phyloP scores from a whole-genome alignment of 768 basidiomycete genomes.

The Obba rivulosa region DNA sequence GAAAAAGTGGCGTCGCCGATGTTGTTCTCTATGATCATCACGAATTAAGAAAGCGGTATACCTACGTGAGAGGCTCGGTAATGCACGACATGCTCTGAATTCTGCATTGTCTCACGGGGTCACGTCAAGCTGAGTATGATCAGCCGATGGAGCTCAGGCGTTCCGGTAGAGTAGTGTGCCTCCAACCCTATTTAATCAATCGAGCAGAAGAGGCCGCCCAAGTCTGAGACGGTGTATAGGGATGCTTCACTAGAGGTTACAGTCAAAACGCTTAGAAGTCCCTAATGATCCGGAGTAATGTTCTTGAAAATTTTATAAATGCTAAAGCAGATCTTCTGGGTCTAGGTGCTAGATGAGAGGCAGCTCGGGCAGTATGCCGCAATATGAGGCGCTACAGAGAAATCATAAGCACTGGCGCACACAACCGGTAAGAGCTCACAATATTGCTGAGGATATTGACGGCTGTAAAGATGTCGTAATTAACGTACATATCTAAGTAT shows the following conservation, averaged over 20 bases:
- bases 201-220: too few relatives aligned
- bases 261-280: too few relatives aligned
- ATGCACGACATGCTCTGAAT: background rate
- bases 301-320: background rate
- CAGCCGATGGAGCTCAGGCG: too few relatives aligned
- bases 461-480: constrained; percentile 5
- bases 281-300: too few relatives aligned
- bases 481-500: background rate
- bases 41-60: background rate
- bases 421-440: constrained; percentile 7
- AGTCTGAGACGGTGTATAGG: too few relatives aligned
- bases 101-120: background rate
- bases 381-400: constrained; percentile 10
- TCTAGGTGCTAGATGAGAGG: background rate
- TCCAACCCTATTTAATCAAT: too few relatives aligned
- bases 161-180: too few relatives aligned
- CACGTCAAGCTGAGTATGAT: too few relatives aligned
- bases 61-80: background rate
- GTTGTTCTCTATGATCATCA: background rate
- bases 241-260: too few relatives aligned
- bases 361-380: constrained; percentile 8
- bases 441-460: constrained; percentile 22
- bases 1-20: too few relatives aligned
- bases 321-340: background rate
- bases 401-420: background rate